Conservation (phyloP, 2,329 filamentous ascomycete genomes). For the Fusarium devonianum region DNA sequence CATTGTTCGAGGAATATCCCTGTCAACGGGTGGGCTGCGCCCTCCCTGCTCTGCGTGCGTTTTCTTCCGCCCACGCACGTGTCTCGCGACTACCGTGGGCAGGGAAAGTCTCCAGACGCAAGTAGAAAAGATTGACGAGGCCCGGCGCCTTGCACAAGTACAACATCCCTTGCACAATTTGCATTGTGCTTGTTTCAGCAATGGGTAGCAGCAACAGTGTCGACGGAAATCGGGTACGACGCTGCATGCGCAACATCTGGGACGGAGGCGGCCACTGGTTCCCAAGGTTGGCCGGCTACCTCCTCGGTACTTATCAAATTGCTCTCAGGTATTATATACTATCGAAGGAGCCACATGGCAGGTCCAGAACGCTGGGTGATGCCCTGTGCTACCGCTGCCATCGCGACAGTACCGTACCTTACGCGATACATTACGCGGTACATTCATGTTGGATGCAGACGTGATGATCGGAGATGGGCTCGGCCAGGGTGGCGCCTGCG, state of each 20-base stretch:
- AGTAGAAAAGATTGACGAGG: slow-evolving; percentile 30
- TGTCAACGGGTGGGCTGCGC: slow-evolving; percentile 15
- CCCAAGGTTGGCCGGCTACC: not conserved
- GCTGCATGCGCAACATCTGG: not conserved
- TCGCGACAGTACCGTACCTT: slow-evolving; percentile 2
- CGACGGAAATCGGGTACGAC: slow-evolving; percentile 10
- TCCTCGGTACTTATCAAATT: too few relatives aligned
- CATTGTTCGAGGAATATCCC: slow-evolving; percentile 9
- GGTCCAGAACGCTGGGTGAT: slow-evolving; percentile 9
- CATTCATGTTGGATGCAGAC: too few relatives aligned
- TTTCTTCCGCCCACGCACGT: slow-evolving; percentile 20
- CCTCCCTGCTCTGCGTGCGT: slow-evolving; percentile 16
- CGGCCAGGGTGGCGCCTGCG: slow-evolving; percentile 21
- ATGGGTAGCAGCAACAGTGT: not conserved
- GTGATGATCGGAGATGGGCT: too few relatives aligned
- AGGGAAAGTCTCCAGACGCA: slow-evolving; percentile 18
- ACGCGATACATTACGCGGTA: too few relatives aligned
- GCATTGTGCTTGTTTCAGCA: slow-evolving; percentile 18
- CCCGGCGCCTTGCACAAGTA: slow-evolving; percentile 11
- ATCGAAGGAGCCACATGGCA: slow-evolving; percentile 26
- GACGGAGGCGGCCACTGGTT: not conserved
- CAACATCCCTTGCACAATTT: slow-evolving; percentile 8
- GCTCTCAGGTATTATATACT: too few relatives aligned
- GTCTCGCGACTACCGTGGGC: slow-evolving; percentile 16
- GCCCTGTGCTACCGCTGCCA: slow-evolving; percentile 13